A percentile compares a stretch with the other conserved stretches of the same genome.
Conservation (phyloP, 805 yeast species). For the Barnettozyma wickerhamii region DNA sequence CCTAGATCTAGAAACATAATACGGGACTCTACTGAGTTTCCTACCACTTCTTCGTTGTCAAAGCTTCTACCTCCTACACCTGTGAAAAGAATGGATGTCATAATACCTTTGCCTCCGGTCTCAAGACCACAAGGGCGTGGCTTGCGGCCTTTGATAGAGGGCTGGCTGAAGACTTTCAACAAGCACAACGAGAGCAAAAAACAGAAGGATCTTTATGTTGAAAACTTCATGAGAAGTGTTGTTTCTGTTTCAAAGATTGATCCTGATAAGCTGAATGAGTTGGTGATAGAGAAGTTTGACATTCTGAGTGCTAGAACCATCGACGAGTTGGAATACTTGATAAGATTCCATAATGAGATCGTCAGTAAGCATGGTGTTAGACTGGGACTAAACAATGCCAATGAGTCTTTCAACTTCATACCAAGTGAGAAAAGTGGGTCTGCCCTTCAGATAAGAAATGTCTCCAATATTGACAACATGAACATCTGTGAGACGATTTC, state of each 20-base stretch:
- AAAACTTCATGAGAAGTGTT: conserved; percentile 24
- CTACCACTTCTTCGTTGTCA: conserved; percentile 38
- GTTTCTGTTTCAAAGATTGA: conserved; percentile 24
- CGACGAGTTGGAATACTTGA: conserved; percentile 58
- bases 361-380: conserved; percentile 22
- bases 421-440: conserved; percentile 6
- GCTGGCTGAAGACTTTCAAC: conserved; percentile 20
- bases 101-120: conserved; percentile 27
- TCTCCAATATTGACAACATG: conserved; percentile 26
- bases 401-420: conserved; percentile 21
- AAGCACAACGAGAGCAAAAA: conserved; percentile 11
- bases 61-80: conserved; percentile 64
- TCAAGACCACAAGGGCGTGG: conserved; percentile 22
- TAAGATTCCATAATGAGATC: conserved; percentile 42
- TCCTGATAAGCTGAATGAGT: conserved; percentile 30
- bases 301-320: conserved; percentile 66
- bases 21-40: conserved; percentile 35
- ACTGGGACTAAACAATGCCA: conserved; percentile 5
- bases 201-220: conserved; percentile 14
- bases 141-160: conserved; percentile 18
- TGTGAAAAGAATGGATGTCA: conserved; percentile 52
- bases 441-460: too few species aligned
- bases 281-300: conserved; percentile 46
- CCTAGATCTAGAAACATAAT: conserved; percentile 17
- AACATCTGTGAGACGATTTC: conserved; percentile 26